Evolutionary conservation across 371 early-diverging fungal species (phyloP), one percentile per base, ranked within the genome.

Genomic region (Coemansia sp.): DNA sequence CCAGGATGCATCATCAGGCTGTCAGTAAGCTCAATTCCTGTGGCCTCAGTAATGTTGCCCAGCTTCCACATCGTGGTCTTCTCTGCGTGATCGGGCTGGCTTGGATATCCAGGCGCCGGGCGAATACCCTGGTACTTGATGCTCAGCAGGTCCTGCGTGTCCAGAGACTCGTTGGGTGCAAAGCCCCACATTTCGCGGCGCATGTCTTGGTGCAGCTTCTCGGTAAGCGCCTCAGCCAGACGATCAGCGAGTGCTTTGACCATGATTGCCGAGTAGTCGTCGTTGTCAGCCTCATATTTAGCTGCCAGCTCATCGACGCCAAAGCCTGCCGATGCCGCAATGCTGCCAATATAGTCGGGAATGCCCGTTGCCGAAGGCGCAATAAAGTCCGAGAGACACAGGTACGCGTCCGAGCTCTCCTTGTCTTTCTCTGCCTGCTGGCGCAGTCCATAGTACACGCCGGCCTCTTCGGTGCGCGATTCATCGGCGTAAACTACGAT

Each of bases 81-180:
- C 80, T 95, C 95, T 0, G 93, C 90, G 75, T 94, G 95, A 67
- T 95, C 95, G 5, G 92, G 92, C 67, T 92, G 92, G 29, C 87
- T 88, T 40, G 92, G 92, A 63, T 92, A 92, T 34, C 92, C 95
- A 3, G 94, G 94, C 0, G 95, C 95, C 18, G 95, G 95, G 22
- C 95, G 89, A 67, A 95, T 95, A 58, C 95, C 95, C 75, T 90
- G 89, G 77, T 95, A 95, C 73, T 92, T 92, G 68, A 95, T 87
- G 68, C 89, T 85, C 79, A 94, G 84, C 83, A 94, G 69, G 37
- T 91, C 92, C 53, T 86, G 86, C 29, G 90, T 81, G n/a, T 85
- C 79, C 63, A 94, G 81, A 1, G 77, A 78, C 80, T 95, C 94
- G 11, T 90, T 83, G 5, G 85, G 80, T 5, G 90, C 85, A 82